Percentiles rank a stretch among this genome's conserved stretches.
Conservation (phyloP, 208 protist genomes). For the Lotmaria passim region DNA sequence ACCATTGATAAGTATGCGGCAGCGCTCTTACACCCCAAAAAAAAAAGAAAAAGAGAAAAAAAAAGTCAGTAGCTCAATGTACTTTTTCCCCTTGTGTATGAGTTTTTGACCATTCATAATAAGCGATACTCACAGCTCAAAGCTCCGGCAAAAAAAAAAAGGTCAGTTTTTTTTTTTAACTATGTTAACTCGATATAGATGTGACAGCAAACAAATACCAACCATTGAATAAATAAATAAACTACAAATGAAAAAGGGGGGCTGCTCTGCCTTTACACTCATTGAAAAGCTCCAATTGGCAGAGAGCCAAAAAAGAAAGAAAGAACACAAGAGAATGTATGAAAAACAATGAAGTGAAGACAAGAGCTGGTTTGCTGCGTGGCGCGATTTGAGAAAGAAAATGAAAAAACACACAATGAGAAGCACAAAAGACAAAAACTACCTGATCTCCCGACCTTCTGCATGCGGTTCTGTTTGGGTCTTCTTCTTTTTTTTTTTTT, state of each 20-base stretch:
- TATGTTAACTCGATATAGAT: not conserved
- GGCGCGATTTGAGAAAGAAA: slow-evolving; percentile 11
- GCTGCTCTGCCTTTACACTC: too few relatives aligned
- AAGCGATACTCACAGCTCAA: too few relatives aligned
- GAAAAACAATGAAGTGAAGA: slow-evolving; percentile 7
- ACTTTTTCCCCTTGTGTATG: too few relatives aligned
- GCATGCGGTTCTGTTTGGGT: not conserved
- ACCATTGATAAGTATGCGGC: too few relatives aligned
- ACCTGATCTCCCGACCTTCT: too few relatives aligned
- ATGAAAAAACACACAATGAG: not conserved
- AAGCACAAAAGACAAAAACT: slow-evolving; percentile 2
- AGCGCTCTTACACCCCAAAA: too few relatives aligned
- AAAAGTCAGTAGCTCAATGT: too few relatives aligned
- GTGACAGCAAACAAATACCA: not conserved
- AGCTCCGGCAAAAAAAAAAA: not conserved
- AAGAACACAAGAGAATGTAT: not conserved
- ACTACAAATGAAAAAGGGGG: not conserved
- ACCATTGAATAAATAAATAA: not conserved
- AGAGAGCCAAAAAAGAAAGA: not conserved
- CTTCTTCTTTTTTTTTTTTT: too few relatives aligned
- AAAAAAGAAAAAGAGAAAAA: too few relatives aligned
- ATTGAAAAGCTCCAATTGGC: not conserved
- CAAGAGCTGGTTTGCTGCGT: not conserved
- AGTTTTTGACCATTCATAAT: too few relatives aligned
- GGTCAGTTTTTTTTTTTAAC: not conserved